Evolutionary conservation across 257 asterid genomes (phyloP).

Genomic region (Solanum lycopersicoides): DNA sequence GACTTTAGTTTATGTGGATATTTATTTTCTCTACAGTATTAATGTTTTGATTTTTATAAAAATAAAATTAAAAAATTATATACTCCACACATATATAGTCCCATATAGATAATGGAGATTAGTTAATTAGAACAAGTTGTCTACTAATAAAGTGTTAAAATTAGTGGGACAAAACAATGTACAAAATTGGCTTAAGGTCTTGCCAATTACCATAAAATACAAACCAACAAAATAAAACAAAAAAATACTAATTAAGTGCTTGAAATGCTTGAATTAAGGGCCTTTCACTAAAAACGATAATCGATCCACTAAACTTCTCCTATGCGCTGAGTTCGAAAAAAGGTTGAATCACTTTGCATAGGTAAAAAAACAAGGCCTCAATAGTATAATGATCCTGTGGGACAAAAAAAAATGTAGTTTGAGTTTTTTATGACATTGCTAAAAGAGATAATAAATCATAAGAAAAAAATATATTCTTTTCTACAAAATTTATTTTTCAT

Average conservation of each 20-base stretch:
- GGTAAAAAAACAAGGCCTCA: background rate
- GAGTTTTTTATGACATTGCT: background rate
- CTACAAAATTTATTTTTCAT: background rate
- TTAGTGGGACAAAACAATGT: background rate
- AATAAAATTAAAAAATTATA: background rate
- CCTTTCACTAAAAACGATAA: background rate
- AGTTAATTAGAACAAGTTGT: background rate
- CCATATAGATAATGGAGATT: background rate
- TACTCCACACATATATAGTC: background rate
- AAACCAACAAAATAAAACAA: background rate
- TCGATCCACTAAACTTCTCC: background rate
- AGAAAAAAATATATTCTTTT: background rate
- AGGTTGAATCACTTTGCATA: background rate
- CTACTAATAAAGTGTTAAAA: background rate
- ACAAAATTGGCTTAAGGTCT: background rate
- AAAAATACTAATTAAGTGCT: background rate
- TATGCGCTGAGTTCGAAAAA: background rate
- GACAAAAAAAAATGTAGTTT: background rate
- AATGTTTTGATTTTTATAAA: too few relatives aligned
- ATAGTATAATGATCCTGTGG: constrained; percentile 71
- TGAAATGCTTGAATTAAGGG: background rate
- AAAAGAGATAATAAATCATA: background rate
- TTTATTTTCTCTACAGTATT: too few relatives aligned
- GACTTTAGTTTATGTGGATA: too few relatives aligned
- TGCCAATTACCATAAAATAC: background rate